Base-by-base conservation (phyloP, 441 rosid genomes). In the Isatis lusitanica region DNA sequence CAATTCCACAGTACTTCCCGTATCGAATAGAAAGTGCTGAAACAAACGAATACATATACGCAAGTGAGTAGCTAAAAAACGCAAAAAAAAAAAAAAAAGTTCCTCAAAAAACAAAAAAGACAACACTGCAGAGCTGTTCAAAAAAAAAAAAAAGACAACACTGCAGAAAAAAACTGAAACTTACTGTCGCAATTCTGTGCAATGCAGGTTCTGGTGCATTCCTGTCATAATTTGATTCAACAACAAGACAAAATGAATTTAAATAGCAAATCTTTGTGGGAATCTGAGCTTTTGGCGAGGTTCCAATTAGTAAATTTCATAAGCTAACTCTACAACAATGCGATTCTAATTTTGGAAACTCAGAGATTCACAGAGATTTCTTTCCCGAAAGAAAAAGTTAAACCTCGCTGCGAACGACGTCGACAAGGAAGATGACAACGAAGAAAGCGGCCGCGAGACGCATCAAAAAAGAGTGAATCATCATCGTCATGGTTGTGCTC, bases 1-100 rank as follows among this genome's bases (percentile, higher is more conserved):
- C 98, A 38, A 94, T 88, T 26, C 98, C 98, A 70, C 98, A 93
- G 73, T 89, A 93, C 79, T 93, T 91, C 24, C 98, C 94, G 68
- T 93, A 93, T 48, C 91, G 80, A 38, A 93, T 88, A 56, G 93
- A 94, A 35, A 90, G 56, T 75, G 67, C 81, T 69, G 69, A 57
- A 61, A 59, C 59, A 30, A 53, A 33, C n/a, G 7, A 40, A 46
- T 6, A 3, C 0, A 28, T 9, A 30, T 4, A 43, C 2, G 9
- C 4, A 51, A 39, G 11, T 62, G 10, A 53, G 70, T 44, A 68
- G 50, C 43, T 68, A 40, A 46, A 40, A 46, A 21, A 42, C 7
- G 15, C 24, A 6, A 16, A 46, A 21, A 6, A 46, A 21, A 7
- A 7, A 4, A 3, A 7, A 68, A 43, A 52, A 0, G 38, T 36